Percentiles rank a stretch among this genome's conserved stretches.
These are phyloP conservation scores for Cyclocybe aegerita DNA, from an alignment of 768 basidiomycete genomes.

Conservation along the genomic window DNA sequence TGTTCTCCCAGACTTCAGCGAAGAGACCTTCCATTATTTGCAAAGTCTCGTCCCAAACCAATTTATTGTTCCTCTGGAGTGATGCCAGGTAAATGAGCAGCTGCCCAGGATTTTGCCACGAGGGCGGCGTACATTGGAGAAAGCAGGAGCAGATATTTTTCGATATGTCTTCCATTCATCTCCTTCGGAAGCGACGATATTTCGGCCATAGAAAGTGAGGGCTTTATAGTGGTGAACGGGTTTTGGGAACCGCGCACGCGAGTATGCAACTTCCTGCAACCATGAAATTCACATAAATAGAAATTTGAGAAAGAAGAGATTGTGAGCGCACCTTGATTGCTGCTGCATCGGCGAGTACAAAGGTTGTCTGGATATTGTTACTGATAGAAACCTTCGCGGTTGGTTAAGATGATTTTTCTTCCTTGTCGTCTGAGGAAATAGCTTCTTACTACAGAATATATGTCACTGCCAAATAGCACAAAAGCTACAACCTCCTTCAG, in stretches of 20 bases:
- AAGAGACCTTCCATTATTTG: conserved; percentile 45
- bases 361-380: conserved; percentile 18
- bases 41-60: conserved; percentile 50
- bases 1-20: conserved; percentile 46
- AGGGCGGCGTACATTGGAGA: conserved; percentile 49
- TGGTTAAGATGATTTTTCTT: too few species aligned
- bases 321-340: conserved; percentile 42
- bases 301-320: background rate
- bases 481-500: conserved; percentile 20
- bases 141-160: conserved; percentile 63
- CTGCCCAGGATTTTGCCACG: background rate
- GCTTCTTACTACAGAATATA: conserved; percentile 29
- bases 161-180: conserved; percentile 67
- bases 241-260: conserved; percentile 57
- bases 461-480: conserved; percentile 32
- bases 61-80: conserved; percentile 40
- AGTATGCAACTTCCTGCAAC: conserved; percentile 47
- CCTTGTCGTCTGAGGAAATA: too few species aligned
- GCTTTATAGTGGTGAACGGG: conserved; percentile 44
- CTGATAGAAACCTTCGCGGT: conserved; percentile 23
- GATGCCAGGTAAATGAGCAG: too few species aligned
- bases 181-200: conserved; percentile 65
- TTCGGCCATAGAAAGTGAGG: conserved; percentile 53
- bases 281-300: background rate
- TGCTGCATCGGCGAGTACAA: conserved; percentile 37